Percentiles rank a stretch among this genome's conserved stretches.
Evolutionary conservation across 257 asterid species (phyloP).

Genomic region (Solanum ossicruentum): DNA sequence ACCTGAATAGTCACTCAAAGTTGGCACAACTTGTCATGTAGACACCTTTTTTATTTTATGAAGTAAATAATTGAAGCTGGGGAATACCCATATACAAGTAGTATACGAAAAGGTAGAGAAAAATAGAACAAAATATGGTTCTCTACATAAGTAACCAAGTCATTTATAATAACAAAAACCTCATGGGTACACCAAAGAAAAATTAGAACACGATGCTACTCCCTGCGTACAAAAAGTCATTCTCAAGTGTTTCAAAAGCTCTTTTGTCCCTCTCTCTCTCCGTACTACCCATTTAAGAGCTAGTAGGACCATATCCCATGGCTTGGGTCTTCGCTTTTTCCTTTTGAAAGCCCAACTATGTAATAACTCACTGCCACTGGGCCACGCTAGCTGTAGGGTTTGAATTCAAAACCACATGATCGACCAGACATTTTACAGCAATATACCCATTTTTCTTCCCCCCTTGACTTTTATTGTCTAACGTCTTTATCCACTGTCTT

Average conservation of each 20-base stretch:
- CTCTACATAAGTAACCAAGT: not conserved
- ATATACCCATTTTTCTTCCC: too few relatives aligned
- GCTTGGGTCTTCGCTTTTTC: not conserved
- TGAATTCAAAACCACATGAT: too few relatives aligned
- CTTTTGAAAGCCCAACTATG: not conserved
- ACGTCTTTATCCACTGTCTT: not conserved
- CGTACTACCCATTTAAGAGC: not conserved
- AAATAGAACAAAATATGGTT: not conserved
- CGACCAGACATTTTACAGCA: too few relatives aligned
- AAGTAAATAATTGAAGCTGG: not conserved
- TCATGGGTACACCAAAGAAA: too few relatives aligned
- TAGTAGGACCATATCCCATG: not conserved
- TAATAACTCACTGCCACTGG: not conserved
- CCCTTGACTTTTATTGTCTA: too few relatives aligned
- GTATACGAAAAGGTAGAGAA: not conserved
- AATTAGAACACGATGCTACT: too few relatives aligned
- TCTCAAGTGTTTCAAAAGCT: too few relatives aligned
- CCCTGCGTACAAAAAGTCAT: too few relatives aligned
- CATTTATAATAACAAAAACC: too few relatives aligned
- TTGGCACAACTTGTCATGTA: not conserved
- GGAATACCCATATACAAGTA: not conserved
- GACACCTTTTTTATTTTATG: not conserved
- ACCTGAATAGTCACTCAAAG: not conserved
- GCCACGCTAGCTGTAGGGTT: too few relatives aligned
- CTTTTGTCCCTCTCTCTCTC: not conserved